These are phyloP conservation scores for Stereum hirsutum DNA, from an alignment of 1,284 basidiomycete genomes.

Conservation along the genomic window DNA sequence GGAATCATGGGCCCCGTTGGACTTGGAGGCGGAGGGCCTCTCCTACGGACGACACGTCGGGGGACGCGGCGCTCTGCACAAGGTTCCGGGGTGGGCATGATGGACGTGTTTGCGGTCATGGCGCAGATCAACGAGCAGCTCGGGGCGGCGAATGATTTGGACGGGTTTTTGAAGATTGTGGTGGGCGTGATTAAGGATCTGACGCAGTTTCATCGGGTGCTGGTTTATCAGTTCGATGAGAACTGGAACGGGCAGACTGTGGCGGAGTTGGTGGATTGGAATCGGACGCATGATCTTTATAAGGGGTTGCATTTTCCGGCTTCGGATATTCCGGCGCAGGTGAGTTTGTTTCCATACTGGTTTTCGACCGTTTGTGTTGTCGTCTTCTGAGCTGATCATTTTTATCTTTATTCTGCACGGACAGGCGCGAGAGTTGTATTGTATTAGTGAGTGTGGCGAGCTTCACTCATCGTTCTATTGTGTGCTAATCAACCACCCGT, in stretches of 20 bases:
- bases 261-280: slow-evolving; percentile 81
- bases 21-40: not conserved
- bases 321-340: slow-evolving; percentile 49
- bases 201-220: slow-evolving; percentile 79
- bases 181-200: slow-evolving; percentile 80
- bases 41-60: not conserved
- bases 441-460: slow-evolving; percentile 33
- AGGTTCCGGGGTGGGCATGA: slow-evolving; percentile 46
- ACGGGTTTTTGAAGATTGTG: slow-evolving; percentile 68
- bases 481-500: not conserved
- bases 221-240: slow-evolving; percentile 84
- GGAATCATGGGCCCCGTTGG: not conserved
- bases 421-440: slow-evolving; percentile 38
- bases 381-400: slow-evolving; percentile 3
- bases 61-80: slow-evolving; percentile 7
- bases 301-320: slow-evolving; percentile 67
- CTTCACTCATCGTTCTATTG: not conserved
- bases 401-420: not conserved
- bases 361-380: too few relatives aligned
- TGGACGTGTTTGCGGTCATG: slow-evolving; percentile 78
- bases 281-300: slow-evolving; percentile 72
- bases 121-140: slow-evolving; percentile 85
- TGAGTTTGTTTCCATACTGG: too few relatives aligned
- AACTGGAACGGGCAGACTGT: slow-evolving; percentile 72
- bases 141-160: slow-evolving; percentile 59